Percentiles rank a stretch among this genome's conserved stretches.
Evolutionary conservation across 768 basidiomycete genomes (phyloP).

Genomic region (Rhodotorula toruloides): DNA sequence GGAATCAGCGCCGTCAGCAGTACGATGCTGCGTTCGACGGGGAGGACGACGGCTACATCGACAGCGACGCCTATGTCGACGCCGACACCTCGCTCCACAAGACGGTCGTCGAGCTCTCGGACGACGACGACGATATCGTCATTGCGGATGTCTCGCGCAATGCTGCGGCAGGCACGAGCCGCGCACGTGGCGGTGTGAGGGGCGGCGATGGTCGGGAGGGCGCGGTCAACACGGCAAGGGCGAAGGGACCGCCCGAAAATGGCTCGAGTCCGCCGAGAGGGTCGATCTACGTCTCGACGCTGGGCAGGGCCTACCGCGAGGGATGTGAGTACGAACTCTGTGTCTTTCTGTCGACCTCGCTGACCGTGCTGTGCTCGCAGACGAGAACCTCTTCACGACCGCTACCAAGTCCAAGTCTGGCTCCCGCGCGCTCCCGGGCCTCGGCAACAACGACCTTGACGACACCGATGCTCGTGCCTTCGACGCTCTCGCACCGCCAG

Average conservation of each 20-base stretch:
- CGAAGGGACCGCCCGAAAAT: slow-evolving; percentile 19
- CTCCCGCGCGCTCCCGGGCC: too few relatives aligned
- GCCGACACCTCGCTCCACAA: slow-evolving; percentile 52
- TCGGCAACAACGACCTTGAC: background rate
- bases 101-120: slow-evolving; percentile 60
- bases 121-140: slow-evolving; percentile 19
- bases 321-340: slow-evolving; percentile 22
- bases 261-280: slow-evolving; percentile 22
- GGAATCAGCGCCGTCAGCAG: background rate
- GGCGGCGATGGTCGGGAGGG: background rate
- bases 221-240: slow-evolving; percentile 9
- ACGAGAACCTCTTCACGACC: slow-evolving; percentile 11
- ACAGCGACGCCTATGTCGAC: background rate
- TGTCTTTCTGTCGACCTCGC: background rate
- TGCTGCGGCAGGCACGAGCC: too few relatives aligned
- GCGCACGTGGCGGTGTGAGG: background rate
- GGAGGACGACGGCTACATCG: slow-evolving; percentile 2
- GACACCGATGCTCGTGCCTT: background rate
- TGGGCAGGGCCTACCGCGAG: slow-evolving; percentile 8
- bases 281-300: slow-evolving; percentile 19
- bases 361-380: background rate
- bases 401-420: too few relatives aligned
- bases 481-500: background rate
- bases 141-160: background rate
- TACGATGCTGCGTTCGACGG: background rate